A percentile compares a stretch with the other conserved stretches of the same genome.
These are phyloP conservation scores for Pseudomonodictys pantanalensis DNA, from an alignment of 495 filamentous ascomycete species.

Conservation along the genomic window DNA sequence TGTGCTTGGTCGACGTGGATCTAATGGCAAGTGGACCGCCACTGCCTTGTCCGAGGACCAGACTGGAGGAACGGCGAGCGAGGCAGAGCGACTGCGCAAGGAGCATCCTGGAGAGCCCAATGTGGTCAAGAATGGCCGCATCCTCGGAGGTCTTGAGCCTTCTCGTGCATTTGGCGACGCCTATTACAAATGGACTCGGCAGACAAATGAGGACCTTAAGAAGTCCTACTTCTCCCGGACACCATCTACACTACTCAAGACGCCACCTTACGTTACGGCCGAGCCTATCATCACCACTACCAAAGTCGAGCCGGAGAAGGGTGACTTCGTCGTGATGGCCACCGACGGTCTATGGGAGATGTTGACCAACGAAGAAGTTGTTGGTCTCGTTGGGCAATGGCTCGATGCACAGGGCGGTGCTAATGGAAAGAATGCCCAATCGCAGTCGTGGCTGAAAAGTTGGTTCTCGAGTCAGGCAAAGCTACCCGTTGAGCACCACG, in stretches of 20 bases:
- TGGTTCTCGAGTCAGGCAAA: constrained; percentile 50
- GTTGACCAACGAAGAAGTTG: constrained; percentile 97
- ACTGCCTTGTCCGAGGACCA: constrained; percentile 87
- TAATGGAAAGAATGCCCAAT: constrained; percentile 35
- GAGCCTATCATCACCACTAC: constrained; percentile 96
- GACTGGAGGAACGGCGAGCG: constrained; percentile 79
- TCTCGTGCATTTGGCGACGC: constrained; percentile 94
- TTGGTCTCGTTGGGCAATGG: constrained; percentile 96
- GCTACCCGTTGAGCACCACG: constrained; percentile 56
- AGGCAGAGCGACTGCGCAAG: constrained; percentile 74
- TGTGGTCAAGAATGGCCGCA: constrained; percentile 80
- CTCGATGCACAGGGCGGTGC: constrained; percentile 59
- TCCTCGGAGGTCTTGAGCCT: constrained; percentile 88
- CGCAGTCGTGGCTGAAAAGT: constrained; percentile 52
- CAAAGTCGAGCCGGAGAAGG: constrained; percentile 81
- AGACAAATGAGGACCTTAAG: constrained; percentile 77
- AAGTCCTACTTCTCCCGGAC: constrained; percentile 79
- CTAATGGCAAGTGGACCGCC: constrained; percentile 88
- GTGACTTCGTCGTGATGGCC: constrained; percentile 95
- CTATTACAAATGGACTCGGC: constrained; percentile 89
- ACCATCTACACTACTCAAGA: constrained; percentile 68
- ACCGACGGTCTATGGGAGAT: constrained; percentile 99
- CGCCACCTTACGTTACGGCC: constrained; percentile 95
- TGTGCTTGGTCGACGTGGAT: constrained; percentile 75
- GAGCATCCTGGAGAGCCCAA: constrained; percentile 85